Conservation (phyloP, 306 rosid genomes). For the Medicago arabica region DNA sequence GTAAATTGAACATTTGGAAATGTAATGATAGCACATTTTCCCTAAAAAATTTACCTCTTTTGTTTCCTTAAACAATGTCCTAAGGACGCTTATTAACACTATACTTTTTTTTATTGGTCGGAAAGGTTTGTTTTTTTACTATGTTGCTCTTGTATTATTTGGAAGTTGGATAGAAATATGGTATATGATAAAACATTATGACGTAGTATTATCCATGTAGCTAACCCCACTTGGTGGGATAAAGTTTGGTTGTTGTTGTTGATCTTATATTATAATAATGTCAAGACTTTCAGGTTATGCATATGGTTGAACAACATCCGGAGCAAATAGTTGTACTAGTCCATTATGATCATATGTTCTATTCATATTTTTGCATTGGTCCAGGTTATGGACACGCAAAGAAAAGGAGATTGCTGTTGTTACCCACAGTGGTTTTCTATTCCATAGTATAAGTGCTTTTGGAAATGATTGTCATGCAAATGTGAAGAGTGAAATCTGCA, state of each 20-base stretch:
- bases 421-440: slow-evolving; percentile 78
- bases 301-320: slow-evolving; percentile 12
- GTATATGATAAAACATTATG: too few species aligned
- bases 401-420: slow-evolving; percentile 91
- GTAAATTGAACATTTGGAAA: too few species aligned
- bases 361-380: slow-evolving; percentile 18
- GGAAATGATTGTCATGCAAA: slow-evolving; percentile 86
- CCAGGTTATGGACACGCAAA: slow-evolving; percentile 94
- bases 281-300: background rate
- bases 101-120: slow-evolving; percentile 2
- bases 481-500: slow-evolving; percentile 73
- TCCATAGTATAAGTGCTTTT: slow-evolving; percentile 68
- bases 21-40: too few species aligned
- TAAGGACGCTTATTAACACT: too few species aligned
- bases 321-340: slow-evolving; percentile 9
- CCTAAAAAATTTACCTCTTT: too few species aligned
- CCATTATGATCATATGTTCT: slow-evolving; percentile 27
- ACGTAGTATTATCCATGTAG: too few species aligned
- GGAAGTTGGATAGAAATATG: too few species aligned
- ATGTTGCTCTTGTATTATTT: background rate
- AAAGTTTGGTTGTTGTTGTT: too few species aligned
- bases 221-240: too few species aligned
- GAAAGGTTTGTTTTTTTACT: background rate
- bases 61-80: too few species aligned
- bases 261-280: too few species aligned